phyloP scores from a whole-genome alignment of 768 basidiomycete species.

The Amanita rimosa region DNA sequence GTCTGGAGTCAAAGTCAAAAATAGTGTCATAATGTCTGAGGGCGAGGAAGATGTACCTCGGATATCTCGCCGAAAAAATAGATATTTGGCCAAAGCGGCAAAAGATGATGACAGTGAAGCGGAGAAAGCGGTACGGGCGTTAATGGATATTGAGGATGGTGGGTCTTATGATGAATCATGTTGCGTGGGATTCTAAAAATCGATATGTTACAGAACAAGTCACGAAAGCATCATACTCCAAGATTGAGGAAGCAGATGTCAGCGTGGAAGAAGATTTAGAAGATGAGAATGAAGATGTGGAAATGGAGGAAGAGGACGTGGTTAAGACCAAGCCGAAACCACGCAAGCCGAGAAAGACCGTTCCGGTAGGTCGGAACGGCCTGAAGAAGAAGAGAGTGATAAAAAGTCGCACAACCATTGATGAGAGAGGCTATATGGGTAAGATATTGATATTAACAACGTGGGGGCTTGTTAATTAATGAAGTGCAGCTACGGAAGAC shows the following conservation, averaged over 20 bases:
- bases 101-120: constrained; percentile 25
- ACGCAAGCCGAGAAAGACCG: constrained; percentile 41
- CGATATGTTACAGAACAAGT: constrained; percentile 3
- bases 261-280: constrained; percentile 16
- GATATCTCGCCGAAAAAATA: constrained; percentile 10
- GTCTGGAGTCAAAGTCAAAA: constrained; percentile 23
- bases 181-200: not conserved
- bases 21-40: constrained; percentile 45
- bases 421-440: constrained; percentile 71
- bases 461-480: constrained; percentile 4
- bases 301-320: constrained; percentile 22
- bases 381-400: constrained; percentile 60
- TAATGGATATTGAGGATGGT: constrained; percentile 80
- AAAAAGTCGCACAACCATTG: constrained; percentile 42
- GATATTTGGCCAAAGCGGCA: constrained; percentile 18
- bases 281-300: constrained; percentile 12
- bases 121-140: constrained; percentile 38
- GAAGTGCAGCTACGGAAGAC: constrained; percentile 53
- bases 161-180: constrained; percentile 3
- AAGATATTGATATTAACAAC: constrained; percentile 12
- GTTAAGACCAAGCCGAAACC: constrained; percentile 24
- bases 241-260: constrained; percentile 12
- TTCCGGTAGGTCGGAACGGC: constrained; percentile 73
- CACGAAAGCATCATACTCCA: not conserved
- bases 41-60: constrained; percentile 39